Conservation (phyloP, 1,284 basidiomycete genomes). For the Pseudozyma thailandica region DNA sequence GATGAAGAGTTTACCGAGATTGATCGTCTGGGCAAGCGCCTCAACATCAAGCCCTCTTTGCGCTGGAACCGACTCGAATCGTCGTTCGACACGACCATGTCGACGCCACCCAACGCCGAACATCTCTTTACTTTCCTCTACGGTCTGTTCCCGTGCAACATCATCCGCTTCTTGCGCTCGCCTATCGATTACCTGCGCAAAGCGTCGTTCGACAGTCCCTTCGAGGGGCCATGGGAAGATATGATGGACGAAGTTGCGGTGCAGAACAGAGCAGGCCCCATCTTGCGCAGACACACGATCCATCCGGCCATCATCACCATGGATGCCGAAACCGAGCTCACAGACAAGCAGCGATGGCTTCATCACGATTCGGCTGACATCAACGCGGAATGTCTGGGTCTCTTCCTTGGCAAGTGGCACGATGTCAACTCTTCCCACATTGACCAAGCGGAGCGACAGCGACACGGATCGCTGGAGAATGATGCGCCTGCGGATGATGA, state of each 20-base stretch:
- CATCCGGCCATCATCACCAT: slow-evolving; percentile 79
- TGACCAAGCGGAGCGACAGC: slow-evolving; percentile 34
- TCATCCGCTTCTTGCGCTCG: slow-evolving; percentile 77
- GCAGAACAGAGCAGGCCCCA: slow-evolving; percentile 68
- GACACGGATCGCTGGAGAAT: slow-evolving; percentile 20
- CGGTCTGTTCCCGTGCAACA: slow-evolving; percentile 86
- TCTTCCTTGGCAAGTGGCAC: slow-evolving; percentile 56
- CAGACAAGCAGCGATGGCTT: slow-evolving; percentile 76
- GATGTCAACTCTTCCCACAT: slow-evolving; percentile 45
- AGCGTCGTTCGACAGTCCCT: slow-evolving; percentile 73
- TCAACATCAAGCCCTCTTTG: slow-evolving; percentile 45
- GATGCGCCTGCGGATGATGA: slow-evolving; percentile 34
- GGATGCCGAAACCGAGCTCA: slow-evolving; percentile 76
- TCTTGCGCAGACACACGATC: slow-evolving; percentile 78
- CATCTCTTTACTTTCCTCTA: slow-evolving; percentile 79
- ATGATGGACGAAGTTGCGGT: slow-evolving; percentile 74
- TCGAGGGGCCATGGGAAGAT: slow-evolving; percentile 69
- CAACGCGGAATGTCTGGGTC: slow-evolving; percentile 75
- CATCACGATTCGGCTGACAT: slow-evolving; percentile 77
- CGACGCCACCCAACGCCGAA: slow-evolving; percentile 57
- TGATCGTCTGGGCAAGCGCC: slow-evolving; percentile 55
- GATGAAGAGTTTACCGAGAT: slow-evolving; percentile 56
- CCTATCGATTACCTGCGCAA: slow-evolving; percentile 77
- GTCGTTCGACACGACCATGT: slow-evolving; percentile 48
- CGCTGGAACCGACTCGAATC: slow-evolving; percentile 57